Base-by-base conservation (phyloP, 2,329 filamentous ascomycete species). In the Microcera coccophila region DNA sequence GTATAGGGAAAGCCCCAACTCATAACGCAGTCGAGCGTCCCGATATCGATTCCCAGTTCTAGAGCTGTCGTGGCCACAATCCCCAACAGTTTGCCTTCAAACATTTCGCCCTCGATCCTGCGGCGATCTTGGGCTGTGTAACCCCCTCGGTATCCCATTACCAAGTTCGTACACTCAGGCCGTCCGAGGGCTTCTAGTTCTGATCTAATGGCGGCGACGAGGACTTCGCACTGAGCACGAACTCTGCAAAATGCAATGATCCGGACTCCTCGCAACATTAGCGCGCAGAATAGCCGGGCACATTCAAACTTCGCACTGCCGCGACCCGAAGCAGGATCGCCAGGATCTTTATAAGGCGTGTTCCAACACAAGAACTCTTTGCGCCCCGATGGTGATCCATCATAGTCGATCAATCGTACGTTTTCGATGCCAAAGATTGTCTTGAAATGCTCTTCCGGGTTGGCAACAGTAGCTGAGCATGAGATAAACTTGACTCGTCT, bases 311-410 rank as follows among this genome's bases (percentile, higher is more conserved):
- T 81, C 3, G 84, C 83, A 61, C 88, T 88, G 12, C 87, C 88
- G 44, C 93, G 81, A 1, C 93, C 91, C 55, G 88, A 95, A 0
- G 85, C 81, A 8, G 90, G 87, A 64, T 97, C 91, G 1, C 76
- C 78, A 0, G 91, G 89, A 54, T 96, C 91, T 62, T 90, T 94
- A 65, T 82, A 95, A 0, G 93, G 93, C 0, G 91, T 96, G 57
- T 98, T 97, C 93, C 93, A 98, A 64, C 90, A 97, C 5, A 98
- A 61, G 44, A 97, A 97, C 58, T 97, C 91, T 62, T 97, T 97
- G 17, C 89, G 77, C 0, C 91, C 67, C 5, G 89, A 89, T 0
- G 93, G 93, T 0, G 90, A 95, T 1, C 93, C 93, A 60, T 98
- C 93, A 58, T 87, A 90, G 59, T 96, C 90, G 1, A 91, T 85